Conservation (phyloP, 805 yeast genomes). For the Metschnikowia shivogae region DNA sequence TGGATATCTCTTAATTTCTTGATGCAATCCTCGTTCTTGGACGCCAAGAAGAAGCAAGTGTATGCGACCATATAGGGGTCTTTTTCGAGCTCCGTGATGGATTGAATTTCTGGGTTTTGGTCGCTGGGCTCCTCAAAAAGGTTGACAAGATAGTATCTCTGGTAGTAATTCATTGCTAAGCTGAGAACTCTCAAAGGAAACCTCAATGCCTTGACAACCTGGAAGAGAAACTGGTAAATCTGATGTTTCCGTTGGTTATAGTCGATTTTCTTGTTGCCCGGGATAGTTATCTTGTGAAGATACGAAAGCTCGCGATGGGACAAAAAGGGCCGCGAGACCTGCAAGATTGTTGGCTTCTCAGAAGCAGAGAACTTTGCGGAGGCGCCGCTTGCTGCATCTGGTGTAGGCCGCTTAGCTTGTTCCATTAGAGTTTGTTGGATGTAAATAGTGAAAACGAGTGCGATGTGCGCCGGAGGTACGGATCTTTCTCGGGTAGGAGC, state of each 20-base stretch:
- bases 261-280: conserved; percentile 40
- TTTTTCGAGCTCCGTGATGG: conserved; percentile 25
- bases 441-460: neutral
- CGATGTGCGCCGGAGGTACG: conserved; percentile 9
- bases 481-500: conserved; percentile 1
- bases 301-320: conserved; percentile 50
- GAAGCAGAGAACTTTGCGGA: neutral
- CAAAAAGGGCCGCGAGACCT: conserved; percentile 59
- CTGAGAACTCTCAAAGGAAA: conserved; percentile 70
- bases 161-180: conserved; percentile 68
- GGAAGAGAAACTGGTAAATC: conserved; percentile 51
- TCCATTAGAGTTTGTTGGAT: conserved; percentile 1
- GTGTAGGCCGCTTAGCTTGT: conserved; percentile 3
- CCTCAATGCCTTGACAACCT: conserved; percentile 49
- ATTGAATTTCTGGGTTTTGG: conserved; percentile 19
- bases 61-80: conserved; percentile 61
- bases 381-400: conserved; percentile 1
- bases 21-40: conserved; percentile 80
- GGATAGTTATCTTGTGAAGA: conserved; percentile 50
- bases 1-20: conserved; percentile 67
- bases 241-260: conserved; percentile 52
- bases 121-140: conserved; percentile 41
- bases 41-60: conserved; percentile 64
- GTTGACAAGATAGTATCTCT: conserved; percentile 65
- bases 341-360: conserved; percentile 21